Evolutionary conservation across 768 basidiomycete genomes (phyloP).

Genomic region (Auricularia heimuer): DNA sequence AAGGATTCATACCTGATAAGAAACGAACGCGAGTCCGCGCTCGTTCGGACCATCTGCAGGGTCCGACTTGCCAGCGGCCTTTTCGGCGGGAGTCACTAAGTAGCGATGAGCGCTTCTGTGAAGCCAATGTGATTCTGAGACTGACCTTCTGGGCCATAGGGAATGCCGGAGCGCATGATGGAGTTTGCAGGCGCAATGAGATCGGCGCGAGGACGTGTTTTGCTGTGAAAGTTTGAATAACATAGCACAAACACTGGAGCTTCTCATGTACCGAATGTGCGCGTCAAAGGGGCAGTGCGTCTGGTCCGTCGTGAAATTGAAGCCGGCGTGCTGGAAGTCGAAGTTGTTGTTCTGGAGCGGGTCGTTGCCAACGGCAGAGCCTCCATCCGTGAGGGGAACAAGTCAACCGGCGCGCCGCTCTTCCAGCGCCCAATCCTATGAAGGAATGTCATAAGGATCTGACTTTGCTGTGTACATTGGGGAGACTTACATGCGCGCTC

Average conservation of each 20-base stretch:
- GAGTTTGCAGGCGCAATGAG: slow-evolving; percentile 3
- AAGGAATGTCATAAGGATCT: no score
- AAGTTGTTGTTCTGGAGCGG: slow-evolving; percentile 6
- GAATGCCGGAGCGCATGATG: slow-evolving; percentile 7
- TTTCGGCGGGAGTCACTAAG: background rate
- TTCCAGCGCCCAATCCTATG: slow-evolving; percentile 8
- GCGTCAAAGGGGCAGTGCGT: slow-evolving; percentile 5
- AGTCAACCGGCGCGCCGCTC: slow-evolving; percentile 9
- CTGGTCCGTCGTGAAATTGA: slow-evolving; percentile 1
- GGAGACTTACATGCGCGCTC: slow-evolving; percentile 6
- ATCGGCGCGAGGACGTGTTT: slow-evolving; percentile 5
- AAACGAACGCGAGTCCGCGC: slow-evolving; percentile 1
- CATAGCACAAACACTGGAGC: background rate
- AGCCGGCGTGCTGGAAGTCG: slow-evolving; percentile 7
- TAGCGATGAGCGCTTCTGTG: background rate
- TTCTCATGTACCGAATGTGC: background rate
- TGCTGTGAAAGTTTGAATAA: background rate
- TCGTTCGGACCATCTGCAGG: background rate
- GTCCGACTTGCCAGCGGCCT: background rate
- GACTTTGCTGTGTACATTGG: no score
- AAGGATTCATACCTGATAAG: background rate
- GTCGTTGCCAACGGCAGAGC: slow-evolving; percentile 1
- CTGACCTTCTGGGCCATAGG: background rate
- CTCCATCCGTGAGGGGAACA: background rate
- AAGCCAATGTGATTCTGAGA: background rate